Base-by-base conservation (phyloP, 805 yeast genomes). In the Pichia eremophila region DNA sequence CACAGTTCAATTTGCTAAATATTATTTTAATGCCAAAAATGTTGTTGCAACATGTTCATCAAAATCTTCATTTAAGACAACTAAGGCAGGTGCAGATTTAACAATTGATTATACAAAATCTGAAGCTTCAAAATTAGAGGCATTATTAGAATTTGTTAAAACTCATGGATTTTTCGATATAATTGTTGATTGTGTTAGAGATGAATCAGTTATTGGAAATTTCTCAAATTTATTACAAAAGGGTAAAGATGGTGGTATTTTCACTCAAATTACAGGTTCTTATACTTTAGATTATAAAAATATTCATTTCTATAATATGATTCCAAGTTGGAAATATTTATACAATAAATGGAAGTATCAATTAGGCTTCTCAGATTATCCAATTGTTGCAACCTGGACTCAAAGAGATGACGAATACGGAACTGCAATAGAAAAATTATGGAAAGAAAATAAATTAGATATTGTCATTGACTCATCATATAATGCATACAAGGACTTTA, bases 131-230 rank as follows among this genome's bases (percentile, higher is more conserved):
- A 35, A 61, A 39, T 64, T 66, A 1, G 62, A 68, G 37, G 71
- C 71, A 43, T 59, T 70, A 1, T 62, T 63, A 36, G 54, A 55
- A n/a, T 50, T 59, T 35, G 60, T 64, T 11, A 62, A 52, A 35
- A 65, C 67, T 17, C 63, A 68, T 45, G 71, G 73, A 17, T 68
- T 72, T 52, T 85, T 80, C 55, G 88, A 83, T 57, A 58, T 75
- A 10, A 77, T 85, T 43, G 60, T 79, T 32, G 95, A 86, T 64
- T 72, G 83, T 45, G 78, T 77, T 44, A 90, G 95, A 39, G 78
- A 75, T 48, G 58, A 60, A 27, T 76, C 73, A 18, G 71, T 81
- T 14, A 40, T 47, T 14, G 34, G 35, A 17, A 43, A 40, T 39
- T 67, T 76, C 46, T 56, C 64, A 6, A 54, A 66, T 38, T 66